These are phyloP conservation scores for Ophiosphaerella herpotricha DNA, from an alignment of 2,329 filamentous ascomycete species.

Conservation along the genomic window DNA sequence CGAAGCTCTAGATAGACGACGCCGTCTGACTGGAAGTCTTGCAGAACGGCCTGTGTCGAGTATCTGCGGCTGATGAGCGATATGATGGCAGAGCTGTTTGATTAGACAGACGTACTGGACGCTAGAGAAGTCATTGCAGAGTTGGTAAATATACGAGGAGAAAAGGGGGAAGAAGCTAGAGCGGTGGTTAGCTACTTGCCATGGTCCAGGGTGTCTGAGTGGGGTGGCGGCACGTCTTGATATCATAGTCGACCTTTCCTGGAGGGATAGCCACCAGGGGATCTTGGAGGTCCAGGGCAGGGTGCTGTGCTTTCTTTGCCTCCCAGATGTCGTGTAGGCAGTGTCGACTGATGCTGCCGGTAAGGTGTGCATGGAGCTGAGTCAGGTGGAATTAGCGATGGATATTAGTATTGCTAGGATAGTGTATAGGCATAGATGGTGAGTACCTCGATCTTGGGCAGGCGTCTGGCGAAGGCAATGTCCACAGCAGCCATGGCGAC, in stretches of 20 bases:
- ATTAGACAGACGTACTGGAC: slow-evolving; percentile 59
- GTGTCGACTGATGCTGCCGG: slow-evolving; percentile 74
- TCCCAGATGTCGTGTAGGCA: slow-evolving; percentile 77
- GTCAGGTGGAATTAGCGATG: slow-evolving; percentile 29
- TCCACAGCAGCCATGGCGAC: slow-evolving; percentile 23
- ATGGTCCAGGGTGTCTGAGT: not conserved
- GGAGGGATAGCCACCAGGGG: slow-evolving; percentile 70
- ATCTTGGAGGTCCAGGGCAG: slow-evolving; percentile 64
- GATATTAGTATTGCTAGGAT: slow-evolving; percentile 21
- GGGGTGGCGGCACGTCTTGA: slow-evolving; percentile 61
- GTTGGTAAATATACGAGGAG: slow-evolving; percentile 76
- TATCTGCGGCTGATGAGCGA: slow-evolving; percentile 43
- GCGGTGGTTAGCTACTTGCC: slow-evolving; percentile 19
- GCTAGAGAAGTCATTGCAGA: slow-evolving; percentile 67
- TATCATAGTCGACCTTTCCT: slow-evolving; percentile 72
- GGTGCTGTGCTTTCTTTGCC: slow-evolving; percentile 57
- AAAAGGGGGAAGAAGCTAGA: slow-evolving; percentile 75
- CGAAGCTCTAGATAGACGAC: slow-evolving; percentile 79
- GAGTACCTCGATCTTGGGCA: slow-evolving; percentile 53
- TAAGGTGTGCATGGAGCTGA: slow-evolving; percentile 80
- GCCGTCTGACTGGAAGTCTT: slow-evolving; percentile 68
- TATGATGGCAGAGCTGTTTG: not conserved
- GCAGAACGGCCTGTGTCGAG: slow-evolving; percentile 65
- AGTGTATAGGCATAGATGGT: slow-evolving; percentile 15
- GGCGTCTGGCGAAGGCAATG: slow-evolving; percentile 34